A percentile compares a stretch with the other conserved stretches of the same genome.
phyloP scores from a whole-genome alignment of 176 grass and related monocot genomes.

The Zoysia japonica region DNA sequence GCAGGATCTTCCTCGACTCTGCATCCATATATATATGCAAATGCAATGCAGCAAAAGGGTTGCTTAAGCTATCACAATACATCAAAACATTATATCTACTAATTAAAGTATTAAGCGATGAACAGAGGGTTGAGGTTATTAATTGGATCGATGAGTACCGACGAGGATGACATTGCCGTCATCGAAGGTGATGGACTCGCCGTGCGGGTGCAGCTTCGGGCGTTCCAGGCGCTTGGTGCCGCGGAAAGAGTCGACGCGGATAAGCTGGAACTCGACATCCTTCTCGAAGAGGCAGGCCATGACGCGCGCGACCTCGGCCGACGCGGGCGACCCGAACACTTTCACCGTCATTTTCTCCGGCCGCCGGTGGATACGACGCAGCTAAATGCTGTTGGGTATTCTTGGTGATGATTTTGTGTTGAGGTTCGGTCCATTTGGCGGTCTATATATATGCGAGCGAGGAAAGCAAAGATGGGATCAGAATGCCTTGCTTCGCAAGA shows the following conservation, averaged over 20 bases:
- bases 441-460: conserved; percentile 25
- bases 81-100: not conserved
- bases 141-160: conserved; percentile 18
- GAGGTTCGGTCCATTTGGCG: not conserved
- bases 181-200: conserved; percentile 60
- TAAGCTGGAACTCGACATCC: conserved; percentile 72
- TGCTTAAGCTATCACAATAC: not conserved
- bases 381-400: not conserved
- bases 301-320: conserved; percentile 57
- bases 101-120: no score
- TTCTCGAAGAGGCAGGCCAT: conserved; percentile 70
- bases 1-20: conserved; percentile 85
- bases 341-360: conserved; percentile 45
- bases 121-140: no score
- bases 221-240: conserved; percentile 33
- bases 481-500: conserved; percentile 45
- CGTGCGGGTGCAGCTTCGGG: conserved; percentile 44
- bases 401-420: not conserved
- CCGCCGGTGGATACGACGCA: not conserved
- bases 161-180: conserved; percentile 49
- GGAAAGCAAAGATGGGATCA: not conserved
- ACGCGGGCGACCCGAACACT: conserved; percentile 62
- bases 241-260: conserved; percentile 60
- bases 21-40: not conserved
- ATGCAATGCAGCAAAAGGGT: no score